phyloP scores from a whole-genome alignment of 768 basidiomycete species.

The Candolleomyces eurysporus region DNA sequence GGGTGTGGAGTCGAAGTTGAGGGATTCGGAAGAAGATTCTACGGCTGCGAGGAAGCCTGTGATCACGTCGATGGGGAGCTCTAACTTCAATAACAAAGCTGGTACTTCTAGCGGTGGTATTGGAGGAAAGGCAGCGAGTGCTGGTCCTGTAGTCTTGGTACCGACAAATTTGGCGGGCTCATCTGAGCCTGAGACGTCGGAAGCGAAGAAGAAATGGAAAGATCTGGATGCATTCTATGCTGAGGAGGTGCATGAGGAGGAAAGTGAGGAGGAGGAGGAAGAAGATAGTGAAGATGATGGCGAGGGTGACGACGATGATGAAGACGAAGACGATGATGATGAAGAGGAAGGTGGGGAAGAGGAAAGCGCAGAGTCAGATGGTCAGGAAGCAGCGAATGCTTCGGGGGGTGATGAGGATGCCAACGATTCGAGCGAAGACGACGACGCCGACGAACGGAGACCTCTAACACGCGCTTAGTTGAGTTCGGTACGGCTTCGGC shows the following conservation, averaged over 20 bases:
- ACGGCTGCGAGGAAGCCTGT: constrained; percentile 24
- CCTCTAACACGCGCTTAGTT: not conserved
- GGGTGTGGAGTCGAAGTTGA: constrained; percentile 75
- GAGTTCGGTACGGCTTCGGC: not conserved
- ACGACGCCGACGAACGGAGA: not conserved
- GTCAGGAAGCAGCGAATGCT: constrained; percentile 3
- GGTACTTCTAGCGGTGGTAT: constrained; percentile 18
- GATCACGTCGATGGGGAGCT: constrained; percentile 31
- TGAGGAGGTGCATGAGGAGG: constrained; percentile 28
- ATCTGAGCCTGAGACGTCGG: constrained; percentile 27
- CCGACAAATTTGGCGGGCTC: constrained; percentile 49
- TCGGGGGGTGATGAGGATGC: constrained; percentile 15
- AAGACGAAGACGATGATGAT: constrained; percentile 16
- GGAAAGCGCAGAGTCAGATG: not conserved
- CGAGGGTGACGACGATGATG: constrained; percentile 19
- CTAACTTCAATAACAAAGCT: constrained; percentile 29
- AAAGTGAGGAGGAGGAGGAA: constrained; percentile 26
- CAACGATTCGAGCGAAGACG: constrained; percentile 13
- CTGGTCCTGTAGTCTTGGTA: constrained; percentile 55
- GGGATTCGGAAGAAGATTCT: constrained; percentile 63
- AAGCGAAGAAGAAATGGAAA: constrained; percentile 45
- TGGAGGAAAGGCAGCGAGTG: constrained; percentile 15
- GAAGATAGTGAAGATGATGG: constrained; percentile 28
- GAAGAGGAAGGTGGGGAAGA: constrained; percentile 14
- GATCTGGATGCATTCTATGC: constrained; percentile 81